These are phyloP conservation scores for Ophioceras dolichostomum DNA, from an alignment of 2,329 filamentous ascomycete species.

Conservation along the genomic window DNA sequence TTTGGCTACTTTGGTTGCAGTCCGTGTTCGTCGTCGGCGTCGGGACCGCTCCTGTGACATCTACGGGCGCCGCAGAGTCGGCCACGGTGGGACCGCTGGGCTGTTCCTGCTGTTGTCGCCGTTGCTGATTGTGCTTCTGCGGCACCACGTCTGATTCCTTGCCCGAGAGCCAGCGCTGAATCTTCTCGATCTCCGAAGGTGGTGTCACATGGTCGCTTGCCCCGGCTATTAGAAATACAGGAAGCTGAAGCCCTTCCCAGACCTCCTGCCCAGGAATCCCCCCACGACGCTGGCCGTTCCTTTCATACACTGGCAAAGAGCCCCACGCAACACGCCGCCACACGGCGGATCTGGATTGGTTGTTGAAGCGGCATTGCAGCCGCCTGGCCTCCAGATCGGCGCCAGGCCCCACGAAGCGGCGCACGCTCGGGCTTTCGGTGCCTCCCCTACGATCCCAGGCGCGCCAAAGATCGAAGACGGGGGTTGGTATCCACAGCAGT, in stretches of 20 bases:
- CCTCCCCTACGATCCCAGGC: conserved; percentile 72
- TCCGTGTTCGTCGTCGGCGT: background rate
- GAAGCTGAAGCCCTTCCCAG: conserved; percentile 63
- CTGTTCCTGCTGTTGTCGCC: no score
- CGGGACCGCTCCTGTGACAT: background rate
- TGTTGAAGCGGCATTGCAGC: conserved; percentile 65
- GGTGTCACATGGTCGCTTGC: conserved; percentile 61
- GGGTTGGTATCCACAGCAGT: conserved; percentile 56
- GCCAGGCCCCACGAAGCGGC: conserved; percentile 58
- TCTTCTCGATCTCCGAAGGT: conserved; percentile 19
- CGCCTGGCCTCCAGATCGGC: conserved; percentile 54
- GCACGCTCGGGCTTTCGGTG: conserved; percentile 63
- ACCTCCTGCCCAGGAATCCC: conserved; percentile 57
- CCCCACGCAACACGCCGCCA: conserved; percentile 75
- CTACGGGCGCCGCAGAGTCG: conserved; percentile 1
- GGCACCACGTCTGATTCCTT: background rate
- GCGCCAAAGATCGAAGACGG: conserved; percentile 66
- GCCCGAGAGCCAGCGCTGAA: conserved; percentile 11
- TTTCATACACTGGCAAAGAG: conserved; percentile 49
- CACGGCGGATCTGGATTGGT: conserved; percentile 69
- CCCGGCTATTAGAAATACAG: conserved; percentile 68
- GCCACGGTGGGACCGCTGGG: background rate
- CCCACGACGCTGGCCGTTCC: conserved; percentile 36
- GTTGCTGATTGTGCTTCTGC: background rate
- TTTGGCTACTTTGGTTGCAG: background rate